Conservation (phyloP, 225 moss, liverwort and hornwort genomes). For the Bryum argenteum region DNA sequence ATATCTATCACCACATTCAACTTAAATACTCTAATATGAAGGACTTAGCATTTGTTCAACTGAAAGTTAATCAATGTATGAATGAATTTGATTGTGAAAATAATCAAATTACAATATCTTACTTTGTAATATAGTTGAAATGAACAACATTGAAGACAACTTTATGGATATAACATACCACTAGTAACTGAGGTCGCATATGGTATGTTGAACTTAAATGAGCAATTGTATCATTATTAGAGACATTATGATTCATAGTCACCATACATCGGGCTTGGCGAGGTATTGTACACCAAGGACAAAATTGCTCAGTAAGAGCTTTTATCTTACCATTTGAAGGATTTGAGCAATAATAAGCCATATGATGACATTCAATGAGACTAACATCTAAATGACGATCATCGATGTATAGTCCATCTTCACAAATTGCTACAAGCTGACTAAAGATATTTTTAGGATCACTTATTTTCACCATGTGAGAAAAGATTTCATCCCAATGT, state of each 20-base stretch:
- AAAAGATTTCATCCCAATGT: constrained; percentile 32
- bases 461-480: background rate
- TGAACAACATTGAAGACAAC: rapidly evolving
- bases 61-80: background rate
- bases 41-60: too few species aligned
- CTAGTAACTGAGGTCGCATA: constrained; percentile 34
- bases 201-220: constrained; percentile 28
- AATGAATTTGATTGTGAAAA: background rate
- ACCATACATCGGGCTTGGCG: background rate
- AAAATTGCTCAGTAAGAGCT: constrained; percentile 27
- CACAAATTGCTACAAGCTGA: constrained; percentile 31
- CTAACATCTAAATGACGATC: constrained; percentile 33
- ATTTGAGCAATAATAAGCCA: constrained; percentile 26
- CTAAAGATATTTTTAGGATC: constrained; percentile 28
- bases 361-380: constrained; percentile 37
- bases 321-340: constrained; percentile 1
- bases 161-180: constrained; percentile 1
- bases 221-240: constrained; percentile 26
- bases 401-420: constrained; percentile 35
- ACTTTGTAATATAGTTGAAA: background rate
- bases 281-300: constrained; percentile 36
- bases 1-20: too few species aligned
- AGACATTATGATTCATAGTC: constrained; percentile 26
- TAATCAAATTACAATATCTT: too few species aligned
- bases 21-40: too few species aligned